Evolutionary conservation across 371 early-diverging fungal species (phyloP), one percentile per base, ranked within the genome.

Genomic region (Apophysomyces trapeziformis): DNA sequence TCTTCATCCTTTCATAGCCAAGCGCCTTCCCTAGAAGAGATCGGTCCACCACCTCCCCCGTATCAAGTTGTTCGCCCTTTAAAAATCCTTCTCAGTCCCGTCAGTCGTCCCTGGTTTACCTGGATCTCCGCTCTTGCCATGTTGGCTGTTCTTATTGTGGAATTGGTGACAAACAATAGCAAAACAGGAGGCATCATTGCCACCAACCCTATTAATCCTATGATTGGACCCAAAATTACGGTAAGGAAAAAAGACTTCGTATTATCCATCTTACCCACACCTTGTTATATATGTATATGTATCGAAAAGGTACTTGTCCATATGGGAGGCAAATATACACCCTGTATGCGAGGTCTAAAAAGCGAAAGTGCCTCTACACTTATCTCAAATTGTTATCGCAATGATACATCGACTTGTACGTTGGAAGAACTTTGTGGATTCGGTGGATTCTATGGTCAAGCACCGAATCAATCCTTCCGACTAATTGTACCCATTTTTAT

Each of bases 401-500:
- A 72, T 38, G 5, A 13, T 11, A 64, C 59, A 50, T 5, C 60
- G 0, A 58, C 62, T 13, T 85, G 85, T 65, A 75, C 72, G 4
- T 59, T 85, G 5, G 73, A 77, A 12, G 66, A 75, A 18, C 58
- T 77, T 7, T 87, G 87, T 69, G 84, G 79, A 8, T 79, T 87
- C 65, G 76, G 76, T 57, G 65, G 79, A 44, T 68, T 85, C 71
- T 58, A 71, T 60, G 35, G 69, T 12, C 62, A 63, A 50, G 38
- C 79, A 61, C 83, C 87, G 0, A 75, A 90, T 67, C 93, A 93
- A 68, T 87, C 91, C 86, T 92, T 77, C 71, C 80, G 94, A n/a
- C 91, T 93, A 66, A 80, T 93, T 60, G 66, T 80, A 11, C 87
- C 94, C 14, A 88, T 93, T 39, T 91, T 92, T 67, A 71, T 95